Conservation (phyloP, 2,329 filamentous ascomycete genomes). For the Ceratocystis papillata region DNA sequence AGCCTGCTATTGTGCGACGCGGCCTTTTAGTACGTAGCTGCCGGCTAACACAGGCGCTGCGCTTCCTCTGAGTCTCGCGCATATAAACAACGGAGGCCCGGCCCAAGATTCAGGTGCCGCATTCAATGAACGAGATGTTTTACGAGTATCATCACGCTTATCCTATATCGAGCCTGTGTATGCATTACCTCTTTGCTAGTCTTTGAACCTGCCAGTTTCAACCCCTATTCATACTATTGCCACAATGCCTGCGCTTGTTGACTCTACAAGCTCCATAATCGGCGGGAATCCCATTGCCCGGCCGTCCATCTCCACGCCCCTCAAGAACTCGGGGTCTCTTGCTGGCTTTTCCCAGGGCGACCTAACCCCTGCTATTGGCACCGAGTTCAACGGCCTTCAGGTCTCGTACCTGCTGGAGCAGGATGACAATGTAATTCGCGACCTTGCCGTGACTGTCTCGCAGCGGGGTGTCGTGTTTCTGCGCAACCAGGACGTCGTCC, state of each 20-base stretch:
- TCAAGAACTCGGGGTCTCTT: constrained; percentile 33
- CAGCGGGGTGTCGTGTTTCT: constrained; percentile 56
- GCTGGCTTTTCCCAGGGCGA: constrained; percentile 39
- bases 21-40: neutral
- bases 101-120: neutral
- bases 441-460: constrained; percentile 53
- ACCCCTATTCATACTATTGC: neutral
- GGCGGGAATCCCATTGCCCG: constrained; percentile 20
- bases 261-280: constrained; percentile 8
- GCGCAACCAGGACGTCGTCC: constrained; percentile 46
- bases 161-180: too few relatives aligned
- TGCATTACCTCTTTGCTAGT: too few relatives aligned
- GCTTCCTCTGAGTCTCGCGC: too few relatives aligned
- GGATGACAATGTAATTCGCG: constrained; percentile 45
- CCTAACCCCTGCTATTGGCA: constrained; percentile 45
- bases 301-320: constrained; percentile 25
- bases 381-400: constrained; percentile 42
- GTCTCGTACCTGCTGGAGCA: constrained; percentile 41
- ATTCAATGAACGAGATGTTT: too few relatives aligned
- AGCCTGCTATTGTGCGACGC: neutral
- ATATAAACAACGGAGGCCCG: neutral
- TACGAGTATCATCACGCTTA: too few relatives aligned
- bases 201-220: too few relatives aligned
- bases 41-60: neutral
- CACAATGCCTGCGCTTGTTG: constrained; percentile 20